A percentile compares a stretch with the other conserved stretches of the same genome.
These are phyloP conservation scores for Quercus alba DNA, from an alignment of 306 rosid species.

Conservation along the genomic window DNA sequence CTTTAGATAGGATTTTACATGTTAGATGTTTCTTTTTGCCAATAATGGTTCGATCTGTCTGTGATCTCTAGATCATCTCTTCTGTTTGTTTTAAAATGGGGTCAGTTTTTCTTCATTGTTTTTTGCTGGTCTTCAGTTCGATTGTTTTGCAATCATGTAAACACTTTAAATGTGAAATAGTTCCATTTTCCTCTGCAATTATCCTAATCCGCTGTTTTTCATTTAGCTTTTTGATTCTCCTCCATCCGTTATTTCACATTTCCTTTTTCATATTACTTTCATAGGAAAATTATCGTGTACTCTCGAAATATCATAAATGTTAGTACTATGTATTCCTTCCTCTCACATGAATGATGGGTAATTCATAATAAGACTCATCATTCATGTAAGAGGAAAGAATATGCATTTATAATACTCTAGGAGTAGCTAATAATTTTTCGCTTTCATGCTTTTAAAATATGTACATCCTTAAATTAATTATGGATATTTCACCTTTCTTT, in stretches of 20 bases:
- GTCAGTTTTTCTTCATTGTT: neutral
- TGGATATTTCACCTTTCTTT: no score
- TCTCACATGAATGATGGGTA: no score
- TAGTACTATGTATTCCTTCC: rapidly evolving
- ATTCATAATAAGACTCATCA: rapidly evolving
- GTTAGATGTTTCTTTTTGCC: neutral
- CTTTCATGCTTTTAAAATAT: no score
- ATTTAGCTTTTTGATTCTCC: no score
- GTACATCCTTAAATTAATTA: no score
- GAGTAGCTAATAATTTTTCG: no score
- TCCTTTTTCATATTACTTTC: no score
- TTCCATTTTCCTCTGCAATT: neutral
- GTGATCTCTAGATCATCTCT: neutral
- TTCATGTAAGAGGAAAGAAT: rapidly evolving
- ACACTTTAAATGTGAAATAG: neutral
- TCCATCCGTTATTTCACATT: no score
- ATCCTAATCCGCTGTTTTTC: neutral
- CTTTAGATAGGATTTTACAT: neutral
- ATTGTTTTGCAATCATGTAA: neutral
- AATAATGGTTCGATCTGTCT: slow-evolving; percentile 21
- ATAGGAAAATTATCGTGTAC: rapidly evolving
- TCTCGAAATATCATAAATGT: no score
- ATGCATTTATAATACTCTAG: rapidly evolving
- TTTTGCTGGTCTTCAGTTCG: neutral
- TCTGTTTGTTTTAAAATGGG: neutral